phyloP scores from a whole-genome alignment of 2,329 filamentous ascomycete genomes.

The Monosporascus ibericus region DNA sequence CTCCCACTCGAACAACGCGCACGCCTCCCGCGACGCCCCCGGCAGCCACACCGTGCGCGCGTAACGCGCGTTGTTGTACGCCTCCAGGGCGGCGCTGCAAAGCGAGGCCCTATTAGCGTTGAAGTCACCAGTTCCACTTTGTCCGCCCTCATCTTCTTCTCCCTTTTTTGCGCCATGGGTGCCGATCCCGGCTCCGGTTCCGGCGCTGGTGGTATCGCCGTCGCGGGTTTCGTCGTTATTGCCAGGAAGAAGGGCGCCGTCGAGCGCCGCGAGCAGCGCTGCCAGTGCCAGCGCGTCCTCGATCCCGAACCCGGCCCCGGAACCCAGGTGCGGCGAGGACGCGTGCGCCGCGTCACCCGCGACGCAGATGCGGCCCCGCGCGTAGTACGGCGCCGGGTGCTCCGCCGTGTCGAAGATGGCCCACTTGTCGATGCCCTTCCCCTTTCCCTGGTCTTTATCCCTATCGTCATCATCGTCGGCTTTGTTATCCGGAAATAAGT shows the following conservation, averaged over 20 bases:
- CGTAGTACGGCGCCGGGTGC: constrained; percentile 38
- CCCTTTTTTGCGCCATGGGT: no score
- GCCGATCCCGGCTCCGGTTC: no score
- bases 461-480: not conserved
- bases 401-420: constrained; percentile 47
- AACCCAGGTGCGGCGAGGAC: constrained; percentile 46
- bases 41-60: constrained; percentile 26
- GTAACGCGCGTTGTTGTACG: constrained; percentile 23
- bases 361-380: constrained; percentile 37
- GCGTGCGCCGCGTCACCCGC: constrained; percentile 54
- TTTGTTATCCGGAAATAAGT: constrained; percentile 36
- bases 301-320: constrained; percentile 50
- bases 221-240: no score
- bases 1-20: constrained; percentile 25
- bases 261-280: constrained; percentile 22
- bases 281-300: constrained; percentile 46
- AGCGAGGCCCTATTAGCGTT: constrained; percentile 6
- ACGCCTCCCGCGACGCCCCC: constrained; percentile 21
- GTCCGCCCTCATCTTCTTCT: not conserved
- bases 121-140: no score
- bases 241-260: not conserved
- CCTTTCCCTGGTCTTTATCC: constrained; percentile 2
- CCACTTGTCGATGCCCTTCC: constrained; percentile 40
- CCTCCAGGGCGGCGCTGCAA: constrained; percentile 17
- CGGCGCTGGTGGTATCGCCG: no score